Percentiles rank a stretch among this genome's conserved stretches.
phyloP scores from a whole-genome alignment of 768 basidiomycete species.

The Trichaptum fuscoviolaceum region DNA sequence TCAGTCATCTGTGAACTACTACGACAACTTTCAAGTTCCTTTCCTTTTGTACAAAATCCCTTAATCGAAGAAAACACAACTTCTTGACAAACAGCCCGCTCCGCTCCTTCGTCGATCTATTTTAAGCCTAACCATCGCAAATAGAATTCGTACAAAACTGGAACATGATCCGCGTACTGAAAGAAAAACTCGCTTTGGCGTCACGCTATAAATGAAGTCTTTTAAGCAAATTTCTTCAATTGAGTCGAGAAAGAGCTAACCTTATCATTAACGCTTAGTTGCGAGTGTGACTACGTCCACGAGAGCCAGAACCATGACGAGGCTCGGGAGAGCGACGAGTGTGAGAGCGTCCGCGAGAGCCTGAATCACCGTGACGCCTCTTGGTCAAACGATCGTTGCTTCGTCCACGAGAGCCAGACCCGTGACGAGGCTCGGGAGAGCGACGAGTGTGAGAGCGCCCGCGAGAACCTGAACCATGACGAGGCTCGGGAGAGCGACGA shows the following conservation, averaged over 20 bases:
- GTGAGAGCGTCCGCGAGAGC: background rate
- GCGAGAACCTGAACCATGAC: background rate
- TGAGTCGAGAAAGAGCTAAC: too few species aligned
- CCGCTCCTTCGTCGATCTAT: too few species aligned
- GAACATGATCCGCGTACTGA: too few species aligned
- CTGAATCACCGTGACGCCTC: background rate
- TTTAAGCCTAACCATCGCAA: too few species aligned
- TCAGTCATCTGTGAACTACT: background rate
- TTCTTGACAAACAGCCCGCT: too few species aligned
- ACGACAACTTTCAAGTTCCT: background rate
- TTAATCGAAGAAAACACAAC: too few species aligned
- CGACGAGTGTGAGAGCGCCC: background rate
- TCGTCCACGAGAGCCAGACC: background rate
- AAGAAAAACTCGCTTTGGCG: too few species aligned
- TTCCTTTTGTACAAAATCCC: too few species aligned
- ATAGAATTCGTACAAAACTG: too few species aligned
- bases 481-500: background rate
- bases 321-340: too few species aligned
- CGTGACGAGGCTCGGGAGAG: background rate
- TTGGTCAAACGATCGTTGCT: background rate
- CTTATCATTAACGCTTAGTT: background rate
- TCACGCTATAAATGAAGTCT: too few species aligned
- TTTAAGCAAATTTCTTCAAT: too few species aligned
- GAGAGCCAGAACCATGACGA: background rate
- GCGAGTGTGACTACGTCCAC: background rate